Conservation (phyloP, 768 basidiomycete genomes). For the Rickenella mellea region DNA sequence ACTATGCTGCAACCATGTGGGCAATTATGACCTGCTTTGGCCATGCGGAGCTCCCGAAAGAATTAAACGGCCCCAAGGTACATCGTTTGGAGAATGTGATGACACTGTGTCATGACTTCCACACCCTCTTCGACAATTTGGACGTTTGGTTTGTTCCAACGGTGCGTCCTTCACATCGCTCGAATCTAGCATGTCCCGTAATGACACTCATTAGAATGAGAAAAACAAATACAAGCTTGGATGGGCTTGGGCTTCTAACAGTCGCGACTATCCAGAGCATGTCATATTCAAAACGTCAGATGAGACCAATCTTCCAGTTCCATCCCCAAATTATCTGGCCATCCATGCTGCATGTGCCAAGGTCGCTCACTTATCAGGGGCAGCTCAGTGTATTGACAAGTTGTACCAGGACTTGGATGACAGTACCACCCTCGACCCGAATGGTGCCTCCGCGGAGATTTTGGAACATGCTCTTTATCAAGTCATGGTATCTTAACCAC, state of each 20-base stretch:
- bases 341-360: slow-evolving; percentile 16
- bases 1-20: neutral
- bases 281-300: neutral
- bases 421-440: no score
- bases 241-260: no score
- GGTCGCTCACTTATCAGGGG: slow-evolving; percentile 14
- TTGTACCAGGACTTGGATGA: slow-evolving; percentile 12
- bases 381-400: slow-evolving; percentile 12
- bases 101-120: no score
- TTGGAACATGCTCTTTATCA: no score
- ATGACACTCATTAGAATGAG: slow-evolving; percentile 8
- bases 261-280: neutral
- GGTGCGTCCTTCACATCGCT: neutral
- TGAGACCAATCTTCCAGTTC: slow-evolving; percentile 5
- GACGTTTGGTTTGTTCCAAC: slow-evolving; percentile 1
- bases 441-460: neutral
- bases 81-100: no score
- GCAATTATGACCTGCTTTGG: neutral
- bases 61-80: no score
- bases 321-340: slow-evolving; percentile 11
- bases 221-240: neutral
- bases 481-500: no score
- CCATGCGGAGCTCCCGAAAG: no score
- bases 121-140: slow-evolving; percentile 1
- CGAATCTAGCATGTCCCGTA: slow-evolving; percentile 6